Conservation (phyloP, 208 protist species). For the Trypanosoma conorhini region DNA sequence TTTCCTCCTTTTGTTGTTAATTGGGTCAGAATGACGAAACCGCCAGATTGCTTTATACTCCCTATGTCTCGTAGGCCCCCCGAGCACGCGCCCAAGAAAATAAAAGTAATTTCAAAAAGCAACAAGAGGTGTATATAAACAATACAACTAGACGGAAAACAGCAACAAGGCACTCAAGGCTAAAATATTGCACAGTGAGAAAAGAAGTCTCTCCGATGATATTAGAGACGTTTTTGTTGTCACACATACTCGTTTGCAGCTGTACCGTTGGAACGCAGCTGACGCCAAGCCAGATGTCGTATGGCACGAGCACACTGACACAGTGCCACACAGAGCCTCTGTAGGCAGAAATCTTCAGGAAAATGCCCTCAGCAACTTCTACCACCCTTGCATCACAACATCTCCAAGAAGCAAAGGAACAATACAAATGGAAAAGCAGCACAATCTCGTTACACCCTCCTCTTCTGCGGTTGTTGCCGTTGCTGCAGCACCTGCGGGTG, state of each 20-base stretch:
- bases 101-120: constrained; percentile 20
- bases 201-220: too few relatives aligned
- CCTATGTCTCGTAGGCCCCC: not conserved
- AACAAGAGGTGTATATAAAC: constrained; percentile 3
- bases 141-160: constrained; percentile 9
- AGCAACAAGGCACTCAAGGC: constrained; percentile 7
- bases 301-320: too few relatives aligned
- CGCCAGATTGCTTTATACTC: not conserved
- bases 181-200: too few relatives aligned
- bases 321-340: too few relatives aligned
- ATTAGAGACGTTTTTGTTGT: too few relatives aligned
- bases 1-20: not conserved
- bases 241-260: too few relatives aligned
- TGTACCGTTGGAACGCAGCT: too few relatives aligned
- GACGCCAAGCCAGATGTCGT: too few relatives aligned
- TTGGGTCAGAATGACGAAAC: not conserved
- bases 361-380: too few relatives aligned
- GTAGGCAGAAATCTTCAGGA: too few relatives aligned
- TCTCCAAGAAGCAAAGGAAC: not conserved
- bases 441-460: not conserved
- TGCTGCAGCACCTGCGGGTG: not conserved
- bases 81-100: constrained; percentile 3
- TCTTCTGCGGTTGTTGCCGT: not conserved
- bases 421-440: too few relatives aligned
- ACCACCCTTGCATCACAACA: not conserved